Conservation (phyloP, 805 yeast species). For the Torulaspora franciscae region DNA sequence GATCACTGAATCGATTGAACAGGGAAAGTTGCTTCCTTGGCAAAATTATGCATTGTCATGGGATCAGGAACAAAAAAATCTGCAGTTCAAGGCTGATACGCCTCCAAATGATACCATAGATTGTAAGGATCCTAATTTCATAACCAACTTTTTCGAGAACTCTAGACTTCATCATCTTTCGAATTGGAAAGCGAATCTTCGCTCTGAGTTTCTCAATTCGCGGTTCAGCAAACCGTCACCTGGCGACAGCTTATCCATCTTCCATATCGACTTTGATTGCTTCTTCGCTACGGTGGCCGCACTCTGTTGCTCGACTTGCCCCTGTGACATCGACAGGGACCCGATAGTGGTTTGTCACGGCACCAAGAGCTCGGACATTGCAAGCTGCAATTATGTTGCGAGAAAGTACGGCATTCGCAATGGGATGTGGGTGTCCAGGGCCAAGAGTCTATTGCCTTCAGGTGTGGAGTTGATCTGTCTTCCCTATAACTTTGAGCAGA, state of each 20-base stretch:
- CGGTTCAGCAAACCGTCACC: slow-evolving; percentile 36
- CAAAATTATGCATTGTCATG: slow-evolving; percentile 52
- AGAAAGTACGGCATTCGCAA: slow-evolving; percentile 71
- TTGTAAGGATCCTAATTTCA: slow-evolving; percentile 73
- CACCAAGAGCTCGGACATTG: slow-evolving; percentile 58
- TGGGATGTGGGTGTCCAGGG: slow-evolving; percentile 85
- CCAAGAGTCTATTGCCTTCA: slow-evolving; percentile 58
- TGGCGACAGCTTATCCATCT: slow-evolving; percentile 35
- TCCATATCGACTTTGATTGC: slow-evolving; percentile 91
- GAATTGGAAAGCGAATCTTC: slow-evolving; percentile 74
- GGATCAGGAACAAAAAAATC: slow-evolving; percentile 51
- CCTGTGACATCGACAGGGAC: slow-evolving; percentile 40
- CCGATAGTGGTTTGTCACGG: slow-evolving; percentile 60
- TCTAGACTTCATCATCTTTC: slow-evolving; percentile 88
- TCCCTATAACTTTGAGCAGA: slow-evolving; percentile 69
- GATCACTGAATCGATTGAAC: slow-evolving; percentile 62
- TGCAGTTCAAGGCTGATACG: slow-evolving; percentile 24
- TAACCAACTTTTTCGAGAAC: slow-evolving; percentile 64
- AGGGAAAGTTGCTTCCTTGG: slow-evolving; percentile 58
- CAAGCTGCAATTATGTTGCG: slow-evolving; percentile 89
- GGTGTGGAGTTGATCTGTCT: slow-evolving; percentile 46
- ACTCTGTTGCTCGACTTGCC: slow-evolving; percentile 46
- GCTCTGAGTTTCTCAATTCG: slow-evolving; percentile 51
- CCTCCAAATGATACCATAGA: slow-evolving; percentile 37
- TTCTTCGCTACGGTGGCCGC: slow-evolving; percentile 88